Evolutionary conservation across 2,329 filamentous ascomycete genomes (phyloP), one percentile per base, ranked within the genome.

Genomic region (Fusarium pininemorale): DNA sequence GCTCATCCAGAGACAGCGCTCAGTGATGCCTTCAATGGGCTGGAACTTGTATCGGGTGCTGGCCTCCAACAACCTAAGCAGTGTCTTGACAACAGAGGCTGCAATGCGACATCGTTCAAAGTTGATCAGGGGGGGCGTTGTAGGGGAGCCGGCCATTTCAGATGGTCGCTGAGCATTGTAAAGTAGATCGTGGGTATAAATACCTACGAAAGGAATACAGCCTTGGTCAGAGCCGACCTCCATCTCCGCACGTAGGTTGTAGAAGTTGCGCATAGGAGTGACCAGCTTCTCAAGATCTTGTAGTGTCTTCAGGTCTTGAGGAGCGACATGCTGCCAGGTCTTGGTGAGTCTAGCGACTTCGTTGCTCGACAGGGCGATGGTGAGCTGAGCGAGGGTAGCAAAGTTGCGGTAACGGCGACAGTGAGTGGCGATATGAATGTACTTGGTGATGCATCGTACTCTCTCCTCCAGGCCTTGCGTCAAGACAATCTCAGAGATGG

Each of bases 1-100:
- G 53, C 92, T 91, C 84, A 96, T 91, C 94, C 94, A 96, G n/a
- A 96, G 86, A 80, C 94, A 96, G 72, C 93, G 88, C 82, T 94
- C 93, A 9, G 93, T 92, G 57, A 95, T 89, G 59, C 93, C 92
- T 70, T 94, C 92, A 42, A 95, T 90, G 3, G 93, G 91, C 75
- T 91, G 88, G 80, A 96, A 95, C 12, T 85, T 84, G 80, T 96
- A 96, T 63, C 90, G 88, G 28, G 91, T 90, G 80, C 93, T 95
- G 3, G 93, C 92, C 82, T 96, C 94, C 15, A 96, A 85, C n/a
- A 96, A 85, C 28, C 94, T 87, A 45, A 96, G 84, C 44, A 96
- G 84, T 55, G 92, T 94, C 85, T 96, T 96, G 73, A 96, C 91
- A 44, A 95, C 92, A 3, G 89, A 87, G 7, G 94, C 94, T 32